Percentiles rank a stretch among this genome's conserved stretches.
phyloP scores from a whole-genome alignment of 2,329 filamentous ascomycete species.

The Penicillium paneum region DNA sequence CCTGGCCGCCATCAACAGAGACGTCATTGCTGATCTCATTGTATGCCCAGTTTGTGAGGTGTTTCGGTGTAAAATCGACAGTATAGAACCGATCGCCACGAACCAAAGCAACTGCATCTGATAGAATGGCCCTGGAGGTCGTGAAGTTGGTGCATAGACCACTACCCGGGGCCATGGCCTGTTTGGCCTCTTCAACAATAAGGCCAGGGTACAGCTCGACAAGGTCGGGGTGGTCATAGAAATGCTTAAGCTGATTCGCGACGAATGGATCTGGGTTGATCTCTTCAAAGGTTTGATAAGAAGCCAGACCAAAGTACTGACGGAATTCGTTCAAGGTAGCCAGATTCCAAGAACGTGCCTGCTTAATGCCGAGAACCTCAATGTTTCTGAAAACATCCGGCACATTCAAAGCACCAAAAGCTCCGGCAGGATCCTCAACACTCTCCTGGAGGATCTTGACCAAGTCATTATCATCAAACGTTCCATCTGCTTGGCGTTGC shows the following conservation, averaged over 20 bases:
- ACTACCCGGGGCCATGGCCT: constrained; percentile 47
- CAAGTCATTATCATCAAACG: constrained; percentile 58
- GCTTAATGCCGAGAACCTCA: constrained; percentile 62
- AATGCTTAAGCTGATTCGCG: constrained; percentile 42
- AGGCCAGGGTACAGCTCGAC: constrained; percentile 59
- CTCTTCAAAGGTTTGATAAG: constrained; percentile 50
- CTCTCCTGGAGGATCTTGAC: constrained; percentile 54
- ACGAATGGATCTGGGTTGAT: constrained; percentile 52
- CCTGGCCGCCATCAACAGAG: constrained; percentile 48
- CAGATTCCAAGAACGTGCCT: constrained; percentile 60
- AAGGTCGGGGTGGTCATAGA: constrained; percentile 53
- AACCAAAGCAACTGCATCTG: constrained; percentile 48
- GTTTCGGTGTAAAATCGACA: constrained; percentile 44
- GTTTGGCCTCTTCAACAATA: constrained; percentile 56
- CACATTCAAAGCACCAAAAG: constrained; percentile 59
- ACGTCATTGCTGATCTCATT: constrained; percentile 44
- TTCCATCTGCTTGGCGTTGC: constrained; percentile 50
- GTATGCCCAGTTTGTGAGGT: constrained; percentile 48
- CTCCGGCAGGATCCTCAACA: constrained; percentile 60
- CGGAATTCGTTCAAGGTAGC: constrained; percentile 59
- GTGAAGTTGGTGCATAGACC: constrained; percentile 51
- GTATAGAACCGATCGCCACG: constrained; percentile 49
- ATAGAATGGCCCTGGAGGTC: constrained; percentile 44
- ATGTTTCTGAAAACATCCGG: constrained; percentile 58
- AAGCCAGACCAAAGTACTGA: constrained; percentile 51